Percentiles rank a stretch among this genome's conserved stretches.
Evolutionary conservation across 805 yeast genomes (phyloP).

Genomic region (Ogataea naganishii): DNA sequence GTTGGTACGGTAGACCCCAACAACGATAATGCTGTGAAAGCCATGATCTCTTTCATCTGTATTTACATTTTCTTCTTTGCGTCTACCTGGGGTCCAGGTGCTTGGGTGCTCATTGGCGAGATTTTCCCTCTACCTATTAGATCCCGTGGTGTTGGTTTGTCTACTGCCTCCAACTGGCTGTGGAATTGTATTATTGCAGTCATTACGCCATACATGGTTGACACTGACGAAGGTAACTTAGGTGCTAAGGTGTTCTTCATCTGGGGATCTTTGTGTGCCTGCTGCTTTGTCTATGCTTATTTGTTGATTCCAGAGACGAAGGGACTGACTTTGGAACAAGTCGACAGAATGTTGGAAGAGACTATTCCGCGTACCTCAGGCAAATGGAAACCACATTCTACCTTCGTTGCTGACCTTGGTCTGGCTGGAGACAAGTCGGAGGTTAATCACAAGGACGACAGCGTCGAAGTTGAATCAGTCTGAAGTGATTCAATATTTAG

Average conservation of each 20-base stretch:
- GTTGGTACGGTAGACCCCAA: slow-evolving; percentile 23
- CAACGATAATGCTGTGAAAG: slow-evolving; percentile 19
- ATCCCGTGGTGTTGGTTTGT: slow-evolving; percentile 62
- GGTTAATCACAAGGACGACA: slow-evolving; percentile 7
- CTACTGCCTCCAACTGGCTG: slow-evolving; percentile 74
- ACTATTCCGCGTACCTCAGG: slow-evolving; percentile 25
- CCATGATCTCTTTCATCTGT: slow-evolving; percentile 37
- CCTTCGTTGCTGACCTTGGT: slow-evolving; percentile 22
- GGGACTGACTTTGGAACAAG: slow-evolving; percentile 77
- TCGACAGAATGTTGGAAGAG: slow-evolving; percentile 40
- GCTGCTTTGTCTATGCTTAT: slow-evolving; percentile 57
- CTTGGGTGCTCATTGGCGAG: slow-evolving; percentile 60
- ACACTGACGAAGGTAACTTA: slow-evolving; percentile 50
- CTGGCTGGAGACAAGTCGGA: slow-evolving; percentile 14
- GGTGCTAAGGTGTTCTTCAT: slow-evolving; percentile 62
- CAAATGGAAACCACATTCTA: slow-evolving; percentile 26
- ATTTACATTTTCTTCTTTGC: slow-evolving; percentile 70
- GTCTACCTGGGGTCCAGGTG: slow-evolving; percentile 77
- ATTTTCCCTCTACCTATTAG: slow-evolving; percentile 66
- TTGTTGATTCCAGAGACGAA: slow-evolving; percentile 71
- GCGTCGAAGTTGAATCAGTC: no score
- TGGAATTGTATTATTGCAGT: slow-evolving; percentile 72
- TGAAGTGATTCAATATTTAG: no score
- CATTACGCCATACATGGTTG: slow-evolving; percentile 67
- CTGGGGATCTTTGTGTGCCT: slow-evolving; percentile 46